Conservation (phyloP, 2,329 filamentous ascomycete species). For the Mycosphaerelloides madeirae region DNA sequence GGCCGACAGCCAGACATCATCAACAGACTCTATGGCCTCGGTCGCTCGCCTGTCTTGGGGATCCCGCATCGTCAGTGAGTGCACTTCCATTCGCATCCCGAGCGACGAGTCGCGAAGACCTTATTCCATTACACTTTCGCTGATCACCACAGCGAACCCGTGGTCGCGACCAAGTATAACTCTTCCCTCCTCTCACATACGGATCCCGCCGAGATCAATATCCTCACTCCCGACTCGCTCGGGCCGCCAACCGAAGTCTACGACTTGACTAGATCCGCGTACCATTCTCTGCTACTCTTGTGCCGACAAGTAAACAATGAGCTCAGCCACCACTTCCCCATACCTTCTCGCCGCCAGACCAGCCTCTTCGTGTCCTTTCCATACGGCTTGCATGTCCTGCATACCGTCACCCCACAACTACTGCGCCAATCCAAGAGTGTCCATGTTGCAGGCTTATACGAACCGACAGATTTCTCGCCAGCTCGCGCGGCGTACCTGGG, state of each 20-base stretch:
- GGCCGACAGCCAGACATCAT: conserved; percentile 30
- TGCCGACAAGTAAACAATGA: conserved; percentile 37
- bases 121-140: no score
- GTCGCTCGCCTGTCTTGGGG: conserved; percentile 30
- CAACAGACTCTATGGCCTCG: conserved; percentile 24
- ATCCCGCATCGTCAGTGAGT: conserved; percentile 32
- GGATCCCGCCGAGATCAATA: conserved; percentile 26
- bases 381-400: conserved; percentile 38
- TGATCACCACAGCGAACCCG: conserved; percentile 20
- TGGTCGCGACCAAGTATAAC: conserved; percentile 33
- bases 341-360: conserved; percentile 26
- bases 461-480: conserved; percentile 16
- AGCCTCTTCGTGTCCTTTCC: conserved; percentile 41
- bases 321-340: conserved; percentile 33
- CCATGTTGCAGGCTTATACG: conserved; percentile 39
- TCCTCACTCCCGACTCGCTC: conserved; percentile 4
- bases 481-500: conserved; percentile 18
- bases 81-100: no score
- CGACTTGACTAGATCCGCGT: conserved; percentile 12
- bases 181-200: conserved; percentile 31
- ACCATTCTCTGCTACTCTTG: conserved; percentile 14
- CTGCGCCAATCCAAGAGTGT: conserved; percentile 38
- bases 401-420: conserved; percentile 36
- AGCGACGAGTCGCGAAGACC: no score
- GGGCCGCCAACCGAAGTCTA: conserved; percentile 10